Base-by-base conservation (phyloP, 2,329 filamentous ascomycete species). In the Diaporthe amygdali region DNA sequence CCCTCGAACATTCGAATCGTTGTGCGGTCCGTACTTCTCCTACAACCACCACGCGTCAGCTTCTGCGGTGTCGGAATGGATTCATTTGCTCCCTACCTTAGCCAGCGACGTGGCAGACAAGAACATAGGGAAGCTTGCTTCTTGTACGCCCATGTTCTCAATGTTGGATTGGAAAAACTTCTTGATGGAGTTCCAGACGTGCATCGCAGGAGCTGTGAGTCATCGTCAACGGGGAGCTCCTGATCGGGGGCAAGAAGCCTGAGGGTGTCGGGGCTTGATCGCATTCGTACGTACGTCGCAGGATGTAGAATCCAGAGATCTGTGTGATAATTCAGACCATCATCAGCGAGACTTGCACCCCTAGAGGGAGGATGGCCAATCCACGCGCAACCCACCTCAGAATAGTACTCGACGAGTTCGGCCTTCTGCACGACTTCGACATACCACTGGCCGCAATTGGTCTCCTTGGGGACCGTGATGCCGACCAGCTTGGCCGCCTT, bases 71-170 rank as follows among this genome's bases (percentile, higher is more conserved):
- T 32, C 17, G 12, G 15, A 17, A 15, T 2, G 17, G 9, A n/a
- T n/a, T 22, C n/a, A 22, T 27, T 22, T 14, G n/a, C 71, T 55
- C 88, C 98, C 98, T 84, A 98, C 95, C 81, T 89, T 90, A 80
- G 90, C 88, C 74, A 99, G 85, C 49, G 97, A 97, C 84, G 97
- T 97, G 79, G 94, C 88, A 22, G 94, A 97, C 75, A 99, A 90
- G 84, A 98, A 99, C 82, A 99, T 92, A 72, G 96, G 96, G 83
- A 99, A 99, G 82, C 94, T 97, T 80, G 94, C 93, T 86, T 99
- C 97, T 82, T 96, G 94, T 69, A 98, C 96, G 69, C 94, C 95
- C 87, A 98, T 90, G 63, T 89, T 91, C 87, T 97, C 95, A 81
- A 98, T 99, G 76, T 91, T 90, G 76, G 86, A 84, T 76, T 89